Evolutionary conservation across 805 yeast species (phyloP).

Genomic region (Blastobotrys attinorum): DNA sequence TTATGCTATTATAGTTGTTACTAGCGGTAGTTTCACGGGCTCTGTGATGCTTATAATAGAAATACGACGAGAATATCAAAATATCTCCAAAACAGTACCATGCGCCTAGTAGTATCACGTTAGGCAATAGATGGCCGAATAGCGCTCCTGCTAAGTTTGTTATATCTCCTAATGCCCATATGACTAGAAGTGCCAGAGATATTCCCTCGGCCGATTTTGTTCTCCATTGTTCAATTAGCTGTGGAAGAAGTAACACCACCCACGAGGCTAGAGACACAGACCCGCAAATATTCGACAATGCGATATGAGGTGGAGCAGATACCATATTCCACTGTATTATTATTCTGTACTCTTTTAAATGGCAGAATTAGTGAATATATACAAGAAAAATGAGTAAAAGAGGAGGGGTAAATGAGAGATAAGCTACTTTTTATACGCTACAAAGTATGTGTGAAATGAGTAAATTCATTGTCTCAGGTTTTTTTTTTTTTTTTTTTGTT

Average conservation of each 20-base stretch:
- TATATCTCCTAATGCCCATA: constrained; percentile 69
- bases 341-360: background rate
- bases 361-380: too few relatives aligned
- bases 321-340: constrained; percentile 1
- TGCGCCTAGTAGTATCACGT: constrained; percentile 58
- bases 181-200: constrained; percentile 54
- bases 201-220: constrained; percentile 67
- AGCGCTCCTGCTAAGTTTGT: constrained; percentile 59
- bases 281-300: constrained; percentile 58
- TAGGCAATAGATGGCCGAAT: constrained; percentile 64
- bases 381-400: too few relatives aligned
- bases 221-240: constrained; percentile 73
- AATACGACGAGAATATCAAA: constrained; percentile 47
- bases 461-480: too few relatives aligned
- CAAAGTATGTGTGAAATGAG: too few relatives aligned
- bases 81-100: constrained; percentile 74
- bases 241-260: constrained; percentile 70
- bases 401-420: too few relatives aligned
- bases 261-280: constrained; percentile 70
- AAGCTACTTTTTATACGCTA: too few relatives aligned
- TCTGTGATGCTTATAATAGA: constrained; percentile 38
- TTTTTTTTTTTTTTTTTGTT: too few relatives aligned
- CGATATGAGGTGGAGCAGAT: constrained; percentile 30
- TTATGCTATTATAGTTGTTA: background rate
- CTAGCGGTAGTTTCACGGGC: background rate